A percentile compares a stretch with the other conserved stretches of the same genome.
phyloP scores from a whole-genome alignment of 1,139 yeast species.

The Magnusiomyces ingens region DNA sequence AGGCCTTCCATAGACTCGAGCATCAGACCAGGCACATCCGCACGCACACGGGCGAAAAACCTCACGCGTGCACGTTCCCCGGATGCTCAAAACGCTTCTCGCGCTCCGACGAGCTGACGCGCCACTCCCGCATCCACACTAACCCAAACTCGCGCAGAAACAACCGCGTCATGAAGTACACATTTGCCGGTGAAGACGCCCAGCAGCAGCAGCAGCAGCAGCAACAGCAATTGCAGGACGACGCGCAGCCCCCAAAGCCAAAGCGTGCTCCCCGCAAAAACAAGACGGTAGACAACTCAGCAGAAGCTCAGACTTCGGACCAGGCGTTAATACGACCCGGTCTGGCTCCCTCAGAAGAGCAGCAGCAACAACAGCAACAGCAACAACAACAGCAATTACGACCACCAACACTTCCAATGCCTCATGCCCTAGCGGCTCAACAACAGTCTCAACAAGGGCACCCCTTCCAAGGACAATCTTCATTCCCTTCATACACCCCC shows the following conservation, averaged over 20 bases:
- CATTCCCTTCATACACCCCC: background rate
- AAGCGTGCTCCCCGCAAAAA: background rate
- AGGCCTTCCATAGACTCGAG: constrained; percentile 86
- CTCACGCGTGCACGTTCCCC: constrained; percentile 81
- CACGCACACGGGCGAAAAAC: constrained; percentile 94
- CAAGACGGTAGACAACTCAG: background rate
- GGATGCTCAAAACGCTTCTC: constrained; percentile 83
- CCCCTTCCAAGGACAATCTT: too few species aligned
- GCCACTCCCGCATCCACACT: constrained; percentile 83
- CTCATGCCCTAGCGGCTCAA: constrained; percentile 1
- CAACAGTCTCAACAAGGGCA: background rate
- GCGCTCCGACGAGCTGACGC: constrained; percentile 82
- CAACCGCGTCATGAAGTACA: constrained; percentile 28
- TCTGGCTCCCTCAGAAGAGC: background rate
- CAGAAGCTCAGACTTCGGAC: background rate
- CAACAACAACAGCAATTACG: background rate
- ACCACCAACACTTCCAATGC: background rate
- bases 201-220: constrained; percentile 22
- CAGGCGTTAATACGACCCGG: background rate
- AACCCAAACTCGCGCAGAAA: constrained; percentile 64
- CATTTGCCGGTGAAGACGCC: constrained; percentile 22
- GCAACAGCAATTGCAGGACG: constrained; percentile 21
- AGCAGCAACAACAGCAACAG: constrained; percentile 7
- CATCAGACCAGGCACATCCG: constrained; percentile 93
- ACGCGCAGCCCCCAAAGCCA: constrained; percentile 11